A percentile compares a stretch with the other conserved stretches of the same genome.
phyloP scores from a whole-genome alignment of 2,329 filamentous ascomycete genomes.

The Helicocarpus griseus region DNA sequence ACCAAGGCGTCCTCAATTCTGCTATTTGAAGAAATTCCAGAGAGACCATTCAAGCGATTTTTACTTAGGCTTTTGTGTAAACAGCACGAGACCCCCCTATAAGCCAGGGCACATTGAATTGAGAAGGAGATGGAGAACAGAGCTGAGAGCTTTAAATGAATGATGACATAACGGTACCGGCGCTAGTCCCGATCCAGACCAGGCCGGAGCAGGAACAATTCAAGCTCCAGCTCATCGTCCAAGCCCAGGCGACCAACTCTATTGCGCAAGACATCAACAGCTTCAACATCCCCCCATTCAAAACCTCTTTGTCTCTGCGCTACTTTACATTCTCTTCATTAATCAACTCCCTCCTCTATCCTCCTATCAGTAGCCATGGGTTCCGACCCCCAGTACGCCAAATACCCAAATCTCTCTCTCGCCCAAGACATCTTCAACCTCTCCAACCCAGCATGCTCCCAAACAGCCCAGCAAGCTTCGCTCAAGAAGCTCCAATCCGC shows the following conservation, averaged over 20 bases:
- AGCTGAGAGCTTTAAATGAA: not conserved
- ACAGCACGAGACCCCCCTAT: too few species aligned
- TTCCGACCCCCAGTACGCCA: constrained; percentile 56
- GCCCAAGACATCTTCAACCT: constrained; percentile 60
- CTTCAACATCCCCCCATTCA: not conserved
- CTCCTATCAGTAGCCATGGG: constrained; percentile 32
- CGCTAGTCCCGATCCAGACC: not conserved
- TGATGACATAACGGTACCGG: not conserved
- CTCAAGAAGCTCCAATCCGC: constrained; percentile 54
- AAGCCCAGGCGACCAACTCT: not conserved
- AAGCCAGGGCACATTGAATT: too few species aligned
- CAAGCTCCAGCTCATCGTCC: not conserved
- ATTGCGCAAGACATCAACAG: not conserved
- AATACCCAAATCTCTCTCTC: constrained; percentile 54
- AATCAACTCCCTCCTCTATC: constrained; percentile 2
- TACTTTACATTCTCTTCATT: not conserved
- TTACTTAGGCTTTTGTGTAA: too few species aligned
- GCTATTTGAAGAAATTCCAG: too few species aligned
- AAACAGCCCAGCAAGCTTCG: constrained; percentile 45
- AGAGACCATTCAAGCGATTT: too few species aligned
- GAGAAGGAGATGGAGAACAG: too few species aligned
- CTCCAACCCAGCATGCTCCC: constrained; percentile 49
- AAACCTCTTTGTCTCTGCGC: not conserved
- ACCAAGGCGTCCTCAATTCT: too few species aligned
- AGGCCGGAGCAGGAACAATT: not conserved